phyloP scores from a whole-genome alignment of 2,329 filamentous ascomycete species.

The Botrytis pseudocinerea region DNA sequence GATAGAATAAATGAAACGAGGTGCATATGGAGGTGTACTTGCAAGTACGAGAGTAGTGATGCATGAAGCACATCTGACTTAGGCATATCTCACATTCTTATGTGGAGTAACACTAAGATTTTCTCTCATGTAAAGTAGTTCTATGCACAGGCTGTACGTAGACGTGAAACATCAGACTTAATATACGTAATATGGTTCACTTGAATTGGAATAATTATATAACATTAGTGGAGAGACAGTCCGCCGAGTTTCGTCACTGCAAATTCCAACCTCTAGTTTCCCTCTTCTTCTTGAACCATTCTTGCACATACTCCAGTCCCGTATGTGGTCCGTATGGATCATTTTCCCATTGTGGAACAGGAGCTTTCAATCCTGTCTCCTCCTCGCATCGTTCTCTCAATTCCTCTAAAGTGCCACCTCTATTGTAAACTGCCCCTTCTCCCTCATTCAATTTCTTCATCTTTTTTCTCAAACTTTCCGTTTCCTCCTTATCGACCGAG shows the following conservation, averaged over 20 bases:
- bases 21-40: too few relatives aligned
- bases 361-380: constrained; percentile 14
- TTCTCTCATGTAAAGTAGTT: not conserved
- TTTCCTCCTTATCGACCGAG: not conserved
- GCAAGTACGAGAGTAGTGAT: too few relatives aligned
- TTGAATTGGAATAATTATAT: not conserved
- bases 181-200: not conserved
- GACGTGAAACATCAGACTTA: not conserved
- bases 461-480: not conserved
- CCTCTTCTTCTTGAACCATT: constrained; percentile 19
- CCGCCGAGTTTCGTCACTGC: not conserved
- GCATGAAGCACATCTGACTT: too few relatives aligned
- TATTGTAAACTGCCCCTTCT: not conserved
- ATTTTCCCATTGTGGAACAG: constrained; percentile 15
- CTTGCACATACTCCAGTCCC: constrained; percentile 11
- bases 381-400: constrained; percentile 8
- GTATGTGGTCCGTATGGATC: constrained; percentile 17
- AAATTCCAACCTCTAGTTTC: not conserved
- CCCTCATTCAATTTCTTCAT: constrained; percentile 7
- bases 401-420: constrained; percentile 11
- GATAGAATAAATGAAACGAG: too few relatives aligned
- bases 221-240: not conserved
- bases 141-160: not conserved
- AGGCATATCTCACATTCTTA: not conserved
- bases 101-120: not conserved